Conservation (phyloP, 2,329 filamentous ascomycete species). For the Talaromyces islandicus region DNA sequence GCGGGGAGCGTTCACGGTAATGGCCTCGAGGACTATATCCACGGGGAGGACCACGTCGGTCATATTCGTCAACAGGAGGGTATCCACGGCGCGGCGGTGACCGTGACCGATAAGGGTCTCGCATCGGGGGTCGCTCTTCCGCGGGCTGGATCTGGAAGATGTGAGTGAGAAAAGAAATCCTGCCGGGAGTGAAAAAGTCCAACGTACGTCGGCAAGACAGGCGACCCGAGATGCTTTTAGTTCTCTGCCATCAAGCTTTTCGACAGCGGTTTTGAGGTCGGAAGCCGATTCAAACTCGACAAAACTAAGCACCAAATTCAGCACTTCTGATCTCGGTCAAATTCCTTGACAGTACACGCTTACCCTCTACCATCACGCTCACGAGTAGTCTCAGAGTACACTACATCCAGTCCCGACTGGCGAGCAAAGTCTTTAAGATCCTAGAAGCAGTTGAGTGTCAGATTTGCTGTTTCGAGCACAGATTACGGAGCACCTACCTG, state of each 20-base stretch:
- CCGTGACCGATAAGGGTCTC: slow-evolving; percentile 71
- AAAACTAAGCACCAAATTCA: slow-evolving; percentile 56
- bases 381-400: slow-evolving; percentile 93
- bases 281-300: slow-evolving; percentile 94
- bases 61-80: slow-evolving; percentile 70
- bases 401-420: slow-evolving; percentile 92
- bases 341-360: slow-evolving; percentile 32
- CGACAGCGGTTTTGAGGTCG: slow-evolving; percentile 83
- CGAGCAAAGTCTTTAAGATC: slow-evolving; percentile 99
- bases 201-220: slow-evolving; percentile 78
- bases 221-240: slow-evolving; percentile 86
- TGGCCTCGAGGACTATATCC: slow-evolving; percentile 80
- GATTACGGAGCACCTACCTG: slow-evolving; percentile 79
- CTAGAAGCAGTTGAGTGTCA: slow-evolving; percentile 70
- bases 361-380: slow-evolving; percentile 90
- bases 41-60: slow-evolving; percentile 72
- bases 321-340: slow-evolving; percentile 12
- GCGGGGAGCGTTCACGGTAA: slow-evolving; percentile 80
- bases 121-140: slow-evolving; percentile 61
- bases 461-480: neutral
- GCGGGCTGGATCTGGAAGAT: slow-evolving; percentile 55
- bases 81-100: slow-evolving; percentile 66
- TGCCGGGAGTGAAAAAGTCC: neutral
- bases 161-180: slow-evolving; percentile 23
- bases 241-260: slow-evolving; percentile 87